Evolutionary conservation across 2,329 filamentous ascomycete genomes (phyloP), one percentile per base, ranked within the genome.

Genomic region (Fonsecaea multimorphosa): DNA sequence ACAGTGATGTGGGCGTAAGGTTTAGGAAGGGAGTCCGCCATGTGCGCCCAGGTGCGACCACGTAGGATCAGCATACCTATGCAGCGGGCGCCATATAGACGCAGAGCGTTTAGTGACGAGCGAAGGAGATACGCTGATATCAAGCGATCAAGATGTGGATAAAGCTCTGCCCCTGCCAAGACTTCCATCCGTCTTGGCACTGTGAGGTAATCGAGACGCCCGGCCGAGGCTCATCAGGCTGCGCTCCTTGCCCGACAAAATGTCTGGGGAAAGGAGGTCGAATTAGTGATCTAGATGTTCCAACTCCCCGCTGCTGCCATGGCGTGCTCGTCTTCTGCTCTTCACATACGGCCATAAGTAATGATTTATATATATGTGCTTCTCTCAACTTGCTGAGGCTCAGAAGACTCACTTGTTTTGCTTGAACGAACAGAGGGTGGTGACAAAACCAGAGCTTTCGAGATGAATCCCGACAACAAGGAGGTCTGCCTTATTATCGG

Each of bases 401-500:
- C n/a, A 7, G 19, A 49, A 49, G 44, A 24, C 44, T 24, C 19
- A 8, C 24, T 12, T 27, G 44, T 24, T 24, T 2, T n/a, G n/a
- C 16, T n/a, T 49, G 44, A 19, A 40, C 38, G 19, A 49, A 12
- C 2, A 19, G 6, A 19, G 16, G 38, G n/a, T n/a, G n/a, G n/a
- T 19, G 38, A 19, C 29, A 44, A 9, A 2, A 44, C 7, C 19
- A 49, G 3, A 12, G 38, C 4, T 49, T 49, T 49, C 44, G 24
- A 24, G 44, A 49, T 49, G 44, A 49, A 49, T 9, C 44, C 44
- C 44, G 44, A 49, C 44, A 60, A 57, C 19, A 65, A 69, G n/a
- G 1, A 82, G 68, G 89, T 93, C 6, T 90, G 89, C 22, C 82
- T 93, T 22, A 81, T 94, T 3, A 84, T 93, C 22, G 91, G 91